phyloP scores from a whole-genome alignment of 2,329 filamentous ascomycete genomes.

The Moelleriella libera region DNA sequence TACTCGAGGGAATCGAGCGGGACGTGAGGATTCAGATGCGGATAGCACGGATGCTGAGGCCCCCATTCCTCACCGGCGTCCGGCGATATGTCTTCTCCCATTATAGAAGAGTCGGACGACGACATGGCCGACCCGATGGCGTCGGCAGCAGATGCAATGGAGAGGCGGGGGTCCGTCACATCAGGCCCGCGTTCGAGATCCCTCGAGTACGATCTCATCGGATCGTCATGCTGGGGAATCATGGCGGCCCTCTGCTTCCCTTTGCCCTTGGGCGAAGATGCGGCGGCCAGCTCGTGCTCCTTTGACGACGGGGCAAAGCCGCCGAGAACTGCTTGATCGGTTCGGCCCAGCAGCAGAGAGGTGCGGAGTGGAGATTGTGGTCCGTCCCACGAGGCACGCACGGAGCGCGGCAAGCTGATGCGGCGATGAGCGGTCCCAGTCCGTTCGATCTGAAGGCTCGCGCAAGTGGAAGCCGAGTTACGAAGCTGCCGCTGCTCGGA shows the following conservation, averaged over 20 bases:
- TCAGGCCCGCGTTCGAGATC: slow-evolving; percentile 43
- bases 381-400: slow-evolving; percentile 40
- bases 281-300: background rate
- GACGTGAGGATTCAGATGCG: slow-evolving; percentile 86
- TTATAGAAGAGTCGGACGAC: slow-evolving; percentile 44
- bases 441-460: slow-evolving; percentile 37
- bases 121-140: slow-evolving; percentile 41
- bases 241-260: slow-evolving; percentile 38
- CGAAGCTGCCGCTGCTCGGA: slow-evolving; percentile 33
- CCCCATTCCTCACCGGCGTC: slow-evolving; percentile 76
- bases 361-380: slow-evolving; percentile 22
- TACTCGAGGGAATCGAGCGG: slow-evolving; percentile 63
- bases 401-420: slow-evolving; percentile 37
- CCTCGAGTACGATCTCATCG: slow-evolving; percentile 24
- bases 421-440: slow-evolving; percentile 29
- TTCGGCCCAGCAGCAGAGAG: background rate
- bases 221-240: slow-evolving; percentile 22
- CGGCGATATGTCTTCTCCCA: slow-evolving; percentile 49
- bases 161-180: slow-evolving; percentile 26
- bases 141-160: slow-evolving; percentile 32
- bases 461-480: slow-evolving; percentile 26
- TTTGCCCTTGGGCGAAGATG: slow-evolving; percentile 18
- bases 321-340: background rate
- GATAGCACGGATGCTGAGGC: slow-evolving; percentile 84
- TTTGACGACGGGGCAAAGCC: background rate